These are phyloP conservation scores for Spinellus fusiger DNA, from an alignment of 192 early-diverging fungal genomes.

Conservation along the genomic window DNA sequence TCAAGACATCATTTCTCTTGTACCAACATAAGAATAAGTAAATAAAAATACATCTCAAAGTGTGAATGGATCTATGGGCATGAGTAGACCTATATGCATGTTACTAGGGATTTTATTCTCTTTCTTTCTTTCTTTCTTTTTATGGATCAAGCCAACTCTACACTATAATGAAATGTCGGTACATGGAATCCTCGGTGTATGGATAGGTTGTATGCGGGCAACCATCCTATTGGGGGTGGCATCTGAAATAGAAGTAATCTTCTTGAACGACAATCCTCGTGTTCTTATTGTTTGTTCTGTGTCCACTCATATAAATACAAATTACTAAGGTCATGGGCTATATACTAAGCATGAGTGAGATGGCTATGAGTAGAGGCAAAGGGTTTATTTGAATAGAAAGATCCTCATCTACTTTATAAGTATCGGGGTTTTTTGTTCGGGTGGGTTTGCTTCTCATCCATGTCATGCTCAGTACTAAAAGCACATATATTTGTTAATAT, in stretches of 20 bases:
- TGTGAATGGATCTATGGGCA: neutral
- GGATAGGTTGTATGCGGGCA: slow-evolving; percentile 78
- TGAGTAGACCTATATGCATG: neutral
- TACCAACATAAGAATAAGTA: slow-evolving; percentile 30
- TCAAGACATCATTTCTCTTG: no score
- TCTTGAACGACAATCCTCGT: slow-evolving; percentile 75
- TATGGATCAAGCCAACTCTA: slow-evolving; percentile 34
- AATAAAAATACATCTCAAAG: neutral
- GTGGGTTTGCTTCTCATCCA: slow-evolving; percentile 72
- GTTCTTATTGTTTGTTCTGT: slow-evolving; percentile 72
- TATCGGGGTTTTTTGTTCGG: slow-evolving; percentile 66
- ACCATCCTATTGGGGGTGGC: slow-evolving; percentile 68
- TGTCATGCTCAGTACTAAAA: slow-evolving; percentile 72
- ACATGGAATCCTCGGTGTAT: slow-evolving; percentile 69
- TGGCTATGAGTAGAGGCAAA: slow-evolving; percentile 27
- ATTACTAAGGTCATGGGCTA: slow-evolving; percentile 42
- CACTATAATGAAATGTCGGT: slow-evolving; percentile 48
- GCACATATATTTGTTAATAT: slow-evolving; percentile 60
- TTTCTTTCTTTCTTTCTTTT: slow-evolving; percentile 5
- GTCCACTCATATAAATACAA: slow-evolving; percentile 61
- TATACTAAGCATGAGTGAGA: slow-evolving; percentile 44
- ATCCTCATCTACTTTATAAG: slow-evolving; percentile 19
- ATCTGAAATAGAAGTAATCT: slow-evolving; percentile 57
- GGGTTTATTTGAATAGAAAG: neutral
- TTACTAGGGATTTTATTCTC: neutral